phyloP scores from a whole-genome alignment of 306 rosid species.

The Vachellia collinsii region DNA sequence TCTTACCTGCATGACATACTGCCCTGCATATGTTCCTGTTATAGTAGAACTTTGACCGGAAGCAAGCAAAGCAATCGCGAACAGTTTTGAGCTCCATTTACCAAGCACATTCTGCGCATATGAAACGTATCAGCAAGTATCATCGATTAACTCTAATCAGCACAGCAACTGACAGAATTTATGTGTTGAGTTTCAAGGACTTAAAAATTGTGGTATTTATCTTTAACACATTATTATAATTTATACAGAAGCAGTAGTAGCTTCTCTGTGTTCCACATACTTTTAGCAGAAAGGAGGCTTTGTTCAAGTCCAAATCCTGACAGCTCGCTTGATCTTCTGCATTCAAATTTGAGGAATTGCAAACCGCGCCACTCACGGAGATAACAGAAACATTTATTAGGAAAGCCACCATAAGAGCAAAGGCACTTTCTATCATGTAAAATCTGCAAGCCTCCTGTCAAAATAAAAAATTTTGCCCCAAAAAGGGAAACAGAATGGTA shows the following conservation, averaged over 20 bases:
- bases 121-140: slow-evolving; percentile 5
- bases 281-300: slow-evolving; percentile 82
- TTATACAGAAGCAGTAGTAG: slow-evolving; percentile 22
- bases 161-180: neutral
- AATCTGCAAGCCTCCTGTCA: slow-evolving; percentile 94
- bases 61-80: slow-evolving; percentile 91
- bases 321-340: slow-evolving; percentile 76
- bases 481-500: neutral
- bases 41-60: slow-evolving; percentile 99
- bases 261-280: slow-evolving; percentile 52
- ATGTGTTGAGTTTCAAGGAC: neutral
- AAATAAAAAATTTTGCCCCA: neutral
- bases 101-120: slow-evolving; percentile 84
- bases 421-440: slow-evolving; percentile 87
- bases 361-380: slow-evolving; percentile 91
- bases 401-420: slow-evolving; percentile 91
- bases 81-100: slow-evolving; percentile 94
- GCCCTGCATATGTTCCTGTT: slow-evolving; percentile 99
- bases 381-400: slow-evolving; percentile 82
- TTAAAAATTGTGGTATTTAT: neutral
- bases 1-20: slow-evolving; percentile 94
- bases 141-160: slow-evolving; percentile 22
- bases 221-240: slow-evolving; percentile 9
- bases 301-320: slow-evolving; percentile 84
- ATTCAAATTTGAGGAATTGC: slow-evolving; percentile 70